A percentile compares a stretch with the other conserved stretches of the same genome.
Evolutionary conservation across 495 filamentous ascomycete species (phyloP).

Genomic region (Pyrenula aspistea): DNA sequence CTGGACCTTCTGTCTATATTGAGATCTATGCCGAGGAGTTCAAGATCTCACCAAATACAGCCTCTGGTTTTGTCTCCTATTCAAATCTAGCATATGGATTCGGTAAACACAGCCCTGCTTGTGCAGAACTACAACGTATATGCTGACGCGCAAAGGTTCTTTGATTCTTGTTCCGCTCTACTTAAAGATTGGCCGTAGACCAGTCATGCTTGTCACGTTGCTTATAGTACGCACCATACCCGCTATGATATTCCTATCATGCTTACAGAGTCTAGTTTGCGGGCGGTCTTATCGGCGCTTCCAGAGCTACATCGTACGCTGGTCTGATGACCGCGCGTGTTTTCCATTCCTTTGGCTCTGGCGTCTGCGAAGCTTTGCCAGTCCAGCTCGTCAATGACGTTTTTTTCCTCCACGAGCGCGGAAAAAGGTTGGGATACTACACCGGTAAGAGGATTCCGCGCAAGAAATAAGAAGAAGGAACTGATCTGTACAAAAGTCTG

Average conservation of each 20-base stretch:
- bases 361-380: slow-evolving; percentile 49
- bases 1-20: slow-evolving; percentile 50
- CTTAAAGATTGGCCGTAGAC: slow-evolving; percentile 43
- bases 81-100: slow-evolving; percentile 53
- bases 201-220: slow-evolving; percentile 40
- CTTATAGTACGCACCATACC: slow-evolving; percentile 21
- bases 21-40: slow-evolving; percentile 44
- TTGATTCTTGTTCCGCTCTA: slow-evolving; percentile 48
- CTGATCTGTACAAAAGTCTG: slow-evolving; percentile 31
- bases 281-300: slow-evolving; percentile 43
- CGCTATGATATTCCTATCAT: not conserved
- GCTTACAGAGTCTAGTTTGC: slow-evolving; percentile 29
- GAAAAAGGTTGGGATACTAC: slow-evolving; percentile 45
- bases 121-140: not conserved
- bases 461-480: no score
- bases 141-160: slow-evolving; percentile 21
- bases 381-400: slow-evolving; percentile 57
- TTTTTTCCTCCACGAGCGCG: slow-evolving; percentile 52
- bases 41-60: slow-evolving; percentile 30
- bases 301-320: slow-evolving; percentile 33
- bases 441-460: slow-evolving; percentile 25
- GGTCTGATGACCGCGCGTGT: slow-evolving; percentile 43
- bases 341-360: slow-evolving; percentile 43
- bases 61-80: slow-evolving; percentile 47
- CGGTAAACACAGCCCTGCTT: slow-evolving; percentile 29